Percentiles rank a stretch among this genome's conserved stretches.
phyloP scores from a whole-genome alignment of 2,329 filamentous ascomycete genomes.

The Coleophoma crateriformis region DNA sequence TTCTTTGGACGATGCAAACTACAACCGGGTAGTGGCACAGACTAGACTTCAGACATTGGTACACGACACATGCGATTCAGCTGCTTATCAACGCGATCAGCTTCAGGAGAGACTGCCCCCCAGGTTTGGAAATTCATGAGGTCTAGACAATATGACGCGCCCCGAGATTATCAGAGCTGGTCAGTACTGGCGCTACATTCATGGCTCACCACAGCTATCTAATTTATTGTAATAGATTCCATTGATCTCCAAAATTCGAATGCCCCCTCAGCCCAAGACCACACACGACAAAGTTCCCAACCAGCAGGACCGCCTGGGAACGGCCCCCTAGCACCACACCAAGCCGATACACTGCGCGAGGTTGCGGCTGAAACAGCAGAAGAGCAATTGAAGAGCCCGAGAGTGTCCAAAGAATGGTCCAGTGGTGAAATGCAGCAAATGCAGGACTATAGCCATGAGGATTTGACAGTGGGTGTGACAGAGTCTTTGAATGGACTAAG shows the following conservation, averaged over 20 bases:
- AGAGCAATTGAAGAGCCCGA: constrained; percentile 61
- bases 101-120: not conserved
- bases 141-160: constrained; percentile 39
- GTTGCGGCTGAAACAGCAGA: constrained; percentile 72
- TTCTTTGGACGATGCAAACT: no score
- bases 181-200: constrained; percentile 20
- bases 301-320: constrained; percentile 42
- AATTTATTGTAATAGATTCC: constrained; percentile 58
- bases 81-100: not conserved
- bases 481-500: constrained; percentile 31
- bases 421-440: constrained; percentile 23
- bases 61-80: not conserved
- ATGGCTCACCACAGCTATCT: not conserved
- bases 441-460: constrained; percentile 34
- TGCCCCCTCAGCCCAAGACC: constrained; percentile 79
- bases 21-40: no score
- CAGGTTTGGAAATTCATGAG: constrained; percentile 6
- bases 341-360: constrained; percentile 77
- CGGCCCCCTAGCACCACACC: constrained; percentile 61
- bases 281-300: constrained; percentile 51
- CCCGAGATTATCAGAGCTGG: constrained; percentile 51
- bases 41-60: no score
- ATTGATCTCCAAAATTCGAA: constrained; percentile 87
- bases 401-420: constrained; percentile 49
- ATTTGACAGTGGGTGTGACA: constrained; percentile 35